phyloP scores from a whole-genome alignment of 768 basidiomycete genomes.

The Harrya chromipes region DNA sequence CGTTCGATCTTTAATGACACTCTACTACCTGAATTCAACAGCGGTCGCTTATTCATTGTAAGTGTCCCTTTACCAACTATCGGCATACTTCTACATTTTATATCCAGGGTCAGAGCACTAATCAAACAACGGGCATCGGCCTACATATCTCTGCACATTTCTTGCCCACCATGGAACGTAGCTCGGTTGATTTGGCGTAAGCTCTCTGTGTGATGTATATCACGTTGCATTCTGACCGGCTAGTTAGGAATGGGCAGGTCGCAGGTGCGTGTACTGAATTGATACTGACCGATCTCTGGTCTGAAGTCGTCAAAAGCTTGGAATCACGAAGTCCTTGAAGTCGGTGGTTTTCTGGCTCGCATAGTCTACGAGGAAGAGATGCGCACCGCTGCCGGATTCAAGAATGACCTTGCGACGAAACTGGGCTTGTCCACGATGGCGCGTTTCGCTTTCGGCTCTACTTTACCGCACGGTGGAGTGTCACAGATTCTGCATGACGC shows the following conservation, averaged over 20 bases:
- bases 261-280: constrained; percentile 45
- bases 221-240: constrained; percentile 1
- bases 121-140: constrained; percentile 80
- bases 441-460: constrained; percentile 67
- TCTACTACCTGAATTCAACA: not conserved
- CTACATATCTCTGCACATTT: constrained; percentile 73
- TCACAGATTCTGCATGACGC: constrained; percentile 12
- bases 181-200: constrained; percentile 84
- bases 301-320: constrained; percentile 48
- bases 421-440: constrained; percentile 66
- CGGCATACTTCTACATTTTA: not conserved
- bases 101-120: constrained; percentile 77
- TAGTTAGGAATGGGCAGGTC: constrained; percentile 74
- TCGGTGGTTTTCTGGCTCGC: constrained; percentile 80
- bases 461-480: constrained; percentile 28
- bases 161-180: constrained; percentile 93
- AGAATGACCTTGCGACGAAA: not conserved
- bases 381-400: not conserved
- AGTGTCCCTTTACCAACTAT: constrained; percentile 18
- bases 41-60: constrained; percentile 72
- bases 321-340: constrained; percentile 85
- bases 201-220: constrained; percentile 17
- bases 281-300: too few species aligned
- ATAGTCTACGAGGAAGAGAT: constrained; percentile 84
- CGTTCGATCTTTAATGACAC: not conserved